Conservation (phyloP, 2,329 filamentous ascomycete species). For the Dendrostoma leiphaemia region DNA sequence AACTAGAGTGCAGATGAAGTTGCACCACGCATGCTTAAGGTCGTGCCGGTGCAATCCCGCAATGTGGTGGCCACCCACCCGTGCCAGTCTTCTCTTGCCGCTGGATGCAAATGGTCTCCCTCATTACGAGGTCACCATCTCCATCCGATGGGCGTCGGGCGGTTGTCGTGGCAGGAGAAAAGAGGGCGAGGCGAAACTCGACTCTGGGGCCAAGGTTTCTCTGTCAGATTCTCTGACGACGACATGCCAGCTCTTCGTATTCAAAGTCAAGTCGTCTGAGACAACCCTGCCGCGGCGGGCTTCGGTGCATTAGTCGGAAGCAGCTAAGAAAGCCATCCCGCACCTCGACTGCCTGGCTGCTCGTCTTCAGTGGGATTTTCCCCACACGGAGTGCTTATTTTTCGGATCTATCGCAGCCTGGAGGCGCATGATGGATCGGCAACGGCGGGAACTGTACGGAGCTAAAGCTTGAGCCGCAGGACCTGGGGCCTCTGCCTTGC, state of each 20-base stretch:
- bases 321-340: constrained; percentile 5
- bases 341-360: background rate
- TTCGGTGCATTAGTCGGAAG: constrained; percentile 17
- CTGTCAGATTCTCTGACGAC: constrained; percentile 1
- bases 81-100: background rate
- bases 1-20: constrained; percentile 2
- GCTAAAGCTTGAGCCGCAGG: too few relatives aligned
- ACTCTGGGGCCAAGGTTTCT: background rate
- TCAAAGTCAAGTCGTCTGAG: constrained; percentile 6
- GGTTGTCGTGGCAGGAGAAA: background rate
- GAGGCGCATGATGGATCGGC: too few relatives aligned
- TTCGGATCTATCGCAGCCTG: too few relatives aligned
- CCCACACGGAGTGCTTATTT: too few relatives aligned
- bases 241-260: constrained; percentile 11
- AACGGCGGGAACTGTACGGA: too few relatives aligned
- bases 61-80: background rate
- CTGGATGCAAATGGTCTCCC: constrained; percentile 7
- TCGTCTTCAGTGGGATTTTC: too few relatives aligned
- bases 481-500: too few relatives aligned
- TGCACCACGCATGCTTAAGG: background rate
- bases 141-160: background rate
- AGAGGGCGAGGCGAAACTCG: background rate
- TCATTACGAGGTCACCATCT: constrained; percentile 10
- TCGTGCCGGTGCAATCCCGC: background rate
- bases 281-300: constrained; percentile 6